Base-by-base conservation (phyloP, 306 rosid species). In the Arachis hypogaea region DNA sequence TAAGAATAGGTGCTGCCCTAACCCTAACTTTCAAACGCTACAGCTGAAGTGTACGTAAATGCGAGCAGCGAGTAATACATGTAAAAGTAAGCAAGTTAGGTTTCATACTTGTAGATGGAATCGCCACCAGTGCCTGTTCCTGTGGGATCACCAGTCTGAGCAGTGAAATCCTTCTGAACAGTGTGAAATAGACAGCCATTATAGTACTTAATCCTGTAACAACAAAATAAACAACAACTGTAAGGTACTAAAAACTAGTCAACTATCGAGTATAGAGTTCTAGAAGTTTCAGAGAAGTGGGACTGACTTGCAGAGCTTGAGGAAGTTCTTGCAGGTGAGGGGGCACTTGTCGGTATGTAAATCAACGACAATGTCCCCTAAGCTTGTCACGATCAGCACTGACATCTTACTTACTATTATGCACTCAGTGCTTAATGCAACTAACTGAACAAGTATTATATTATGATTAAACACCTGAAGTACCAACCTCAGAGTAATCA, bases 121-220 rank as follows among this genome's bases (percentile, higher is more conserved):
- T 94, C 93, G 2, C 96, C 97, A 40, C 87, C 90, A 2, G 88
- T 78, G 7, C 97, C 92, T 0, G 90, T 82, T 30, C 93, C 97
- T 43, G 97, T 92, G 11, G 97, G 97, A 44, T 94, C 99, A 7
- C 96, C 97, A 16, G 97, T 85, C 71, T 92, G 99, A n/a, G 99
- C 96, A 6, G 93, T 94, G 73, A 92, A 94, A 78, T 94, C 96
- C 86, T 89, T 94, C 78, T 92, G 99, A 66, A 92, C 82, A 5
- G 82, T 84, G 84, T 94, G 97, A 85, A 94, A 91, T 9, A 94
- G 76, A 71, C 93, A 89, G 9, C 97, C 98, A 70, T 92, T 89
- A 49, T 92, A 94, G 75, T 88, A 91, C 79, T 93, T 93, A 43
- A 88, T 82, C 86, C 98, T 93, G 86, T 63, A 40, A 7, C 69